Conservation (phyloP, 352 stramenopile species). For the Phytopythium montanum region DNA sequence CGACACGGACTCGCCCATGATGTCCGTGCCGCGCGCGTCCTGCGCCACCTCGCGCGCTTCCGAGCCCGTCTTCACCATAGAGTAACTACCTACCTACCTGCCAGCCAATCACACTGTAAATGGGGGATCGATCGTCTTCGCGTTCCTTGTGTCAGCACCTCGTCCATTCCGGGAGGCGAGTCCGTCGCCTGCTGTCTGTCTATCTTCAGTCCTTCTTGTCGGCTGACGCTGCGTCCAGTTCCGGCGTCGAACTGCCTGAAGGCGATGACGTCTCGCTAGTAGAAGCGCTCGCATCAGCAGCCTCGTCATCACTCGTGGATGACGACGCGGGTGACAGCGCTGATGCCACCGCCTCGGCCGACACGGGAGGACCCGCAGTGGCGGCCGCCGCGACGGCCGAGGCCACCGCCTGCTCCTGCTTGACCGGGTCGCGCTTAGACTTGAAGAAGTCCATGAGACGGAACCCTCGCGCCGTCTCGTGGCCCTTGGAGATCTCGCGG, state of each 20-base stretch:
- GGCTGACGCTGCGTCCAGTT: not conserved
- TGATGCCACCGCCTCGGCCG: conserved; percentile 1
- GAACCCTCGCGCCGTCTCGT: conserved; percentile 68
- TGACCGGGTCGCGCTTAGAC: conserved; percentile 32
- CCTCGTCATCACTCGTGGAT: not conserved
- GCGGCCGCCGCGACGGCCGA: conserved; percentile 15
- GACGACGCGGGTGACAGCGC: not conserved
- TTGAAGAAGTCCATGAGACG: conserved; percentile 87
- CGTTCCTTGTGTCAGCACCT: not conserved
- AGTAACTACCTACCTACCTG: not conserved
- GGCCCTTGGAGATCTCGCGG: conserved; percentile 77
- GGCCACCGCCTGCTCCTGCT: conserved; percentile 31
- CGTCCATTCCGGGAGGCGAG: not conserved
- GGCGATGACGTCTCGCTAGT: not conserved
- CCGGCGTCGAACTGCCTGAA: not conserved
- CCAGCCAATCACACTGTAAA: conserved; percentile 1
- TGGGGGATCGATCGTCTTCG: not conserved
- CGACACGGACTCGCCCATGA: conserved; percentile 43
- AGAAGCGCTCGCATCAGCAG: not conserved
- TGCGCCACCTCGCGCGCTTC: conserved; percentile 31
- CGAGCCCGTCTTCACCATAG: conserved; percentile 9
- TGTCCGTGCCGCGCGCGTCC: conserved; percentile 66
- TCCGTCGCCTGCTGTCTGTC: not conserved
- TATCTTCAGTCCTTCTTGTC: not conserved
- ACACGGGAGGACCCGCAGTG: conserved; percentile 1